Evolutionary conservation across 1,139 yeast species (phyloP), one percentile per base, ranked within the genome.

Genomic region (Geotrichum macrosporum): DNA sequence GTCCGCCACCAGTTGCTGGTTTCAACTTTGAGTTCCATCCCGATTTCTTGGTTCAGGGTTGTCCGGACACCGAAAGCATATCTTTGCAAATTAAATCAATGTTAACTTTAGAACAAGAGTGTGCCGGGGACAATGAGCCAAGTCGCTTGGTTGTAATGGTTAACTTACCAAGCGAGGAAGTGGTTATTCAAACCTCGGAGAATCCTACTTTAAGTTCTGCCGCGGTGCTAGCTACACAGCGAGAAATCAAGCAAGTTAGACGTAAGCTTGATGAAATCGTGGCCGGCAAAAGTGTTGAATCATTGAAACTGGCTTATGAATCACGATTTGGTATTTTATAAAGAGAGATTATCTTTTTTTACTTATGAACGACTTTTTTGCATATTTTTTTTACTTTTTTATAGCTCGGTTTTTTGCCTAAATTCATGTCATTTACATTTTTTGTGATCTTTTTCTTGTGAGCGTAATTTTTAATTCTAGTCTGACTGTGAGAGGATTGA

Each of bases 1-100:
- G n/a, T n/a, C n/a, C 59, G 2, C 61, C 62, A 2, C 57, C 62
- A 3, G 50, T 60, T n/a, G 64, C 59, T 1, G 64, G 64, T 3
- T 59, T 57, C 39, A 43, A 58, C 16, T 51, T 59, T 1, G 60
- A 59, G 24, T 55, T 58, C 41, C 64, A 60, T 43, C 63, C 64
- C 2, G 63, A 60, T 19, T 60, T 60, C 42, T 45, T 53, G 12
- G 44, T 60, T 3, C 64, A 60, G 36, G 62, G 60, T 4, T 57
- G 58, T 18, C 55, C 59, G 4, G n/a, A n/a, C n/a, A n/a, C n/a
- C n/a, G n/a, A n/a, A n/a, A n/a, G n/a, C n/a, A n/a, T n/a, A n/a
- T n/a, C n/a, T n/a, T n/a, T n/a, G n/a, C n/a, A n/a, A n/a, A n/a
- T n/a, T n/a, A n/a, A n/a, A n/a, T n/a, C n/a, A n/a, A n/a, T n/a